phyloP scores from a whole-genome alignment of 495 filamentous ascomycete species.

The Durotheca rogersii region DNA sequence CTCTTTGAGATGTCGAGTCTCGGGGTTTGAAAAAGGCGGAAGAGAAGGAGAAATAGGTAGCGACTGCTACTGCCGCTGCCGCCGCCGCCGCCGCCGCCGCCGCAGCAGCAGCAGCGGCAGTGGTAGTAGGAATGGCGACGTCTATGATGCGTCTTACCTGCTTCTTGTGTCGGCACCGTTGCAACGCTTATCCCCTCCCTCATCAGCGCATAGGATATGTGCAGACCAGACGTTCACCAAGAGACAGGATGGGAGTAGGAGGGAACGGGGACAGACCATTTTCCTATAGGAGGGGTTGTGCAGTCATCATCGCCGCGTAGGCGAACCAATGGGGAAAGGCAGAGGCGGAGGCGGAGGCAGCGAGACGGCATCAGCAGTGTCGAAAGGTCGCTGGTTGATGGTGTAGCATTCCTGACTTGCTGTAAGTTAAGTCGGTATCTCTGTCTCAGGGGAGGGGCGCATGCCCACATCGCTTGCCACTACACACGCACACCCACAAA shows the following conservation, averaged over 20 bases:
- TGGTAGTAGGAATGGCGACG: not conserved
- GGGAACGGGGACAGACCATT: no score
- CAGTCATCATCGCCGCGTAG: constrained; percentile 12
- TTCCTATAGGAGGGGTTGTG: no score
- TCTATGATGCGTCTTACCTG: not conserved
- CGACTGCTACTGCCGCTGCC: no score
- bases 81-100: no score
- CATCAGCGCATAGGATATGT: no score
- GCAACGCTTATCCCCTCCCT: not conserved
- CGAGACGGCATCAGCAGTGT: constrained; percentile 4
- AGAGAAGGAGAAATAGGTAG: no score
- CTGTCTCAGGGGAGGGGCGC: no score
- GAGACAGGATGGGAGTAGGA: no score
- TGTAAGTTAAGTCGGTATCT: constrained; percentile 8
- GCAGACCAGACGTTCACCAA: no score
- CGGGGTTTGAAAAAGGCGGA: constrained; percentile 26
- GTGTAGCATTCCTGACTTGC: no score
- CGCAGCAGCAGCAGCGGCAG: not conserved
- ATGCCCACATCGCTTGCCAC: no score
- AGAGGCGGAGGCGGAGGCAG: constrained; percentile 20
- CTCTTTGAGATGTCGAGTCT: constrained; percentile 15
- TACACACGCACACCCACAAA: no score
- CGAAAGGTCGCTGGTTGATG: not conserved
- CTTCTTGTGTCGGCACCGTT: not conserved
- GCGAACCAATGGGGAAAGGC: constrained; percentile 12